These are phyloP conservation scores for Lycium ferocissimum DNA, from an alignment of 257 asterid genomes.

Conservation along the genomic window DNA sequence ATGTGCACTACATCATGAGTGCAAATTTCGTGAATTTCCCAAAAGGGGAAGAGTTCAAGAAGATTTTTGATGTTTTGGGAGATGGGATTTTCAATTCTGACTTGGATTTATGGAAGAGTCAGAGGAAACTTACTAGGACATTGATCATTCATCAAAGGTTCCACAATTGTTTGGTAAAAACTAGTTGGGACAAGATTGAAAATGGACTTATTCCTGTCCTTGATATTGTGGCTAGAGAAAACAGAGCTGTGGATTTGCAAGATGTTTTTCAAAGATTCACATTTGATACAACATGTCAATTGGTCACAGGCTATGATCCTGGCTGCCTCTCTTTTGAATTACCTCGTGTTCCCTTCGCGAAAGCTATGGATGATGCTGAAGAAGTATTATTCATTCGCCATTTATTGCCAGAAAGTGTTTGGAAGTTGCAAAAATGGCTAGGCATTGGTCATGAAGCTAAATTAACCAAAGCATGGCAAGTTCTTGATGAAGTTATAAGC, in stretches of 20 bases:
- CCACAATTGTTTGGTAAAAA: slow-evolving; percentile 40
- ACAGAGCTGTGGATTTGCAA: slow-evolving; percentile 48
- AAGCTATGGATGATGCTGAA: slow-evolving; percentile 65
- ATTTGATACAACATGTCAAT: slow-evolving; percentile 53
- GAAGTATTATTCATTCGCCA: slow-evolving; percentile 62
- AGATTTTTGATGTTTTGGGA: slow-evolving; percentile 59
- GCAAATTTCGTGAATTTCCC: slow-evolving; percentile 54
- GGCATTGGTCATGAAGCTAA: slow-evolving; percentile 54
- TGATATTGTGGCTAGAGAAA: slow-evolving; percentile 34
- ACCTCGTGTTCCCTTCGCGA: slow-evolving; percentile 52
- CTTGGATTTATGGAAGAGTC: slow-evolving; percentile 51
- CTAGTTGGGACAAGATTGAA: slow-evolving; percentile 48
- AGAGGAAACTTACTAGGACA: slow-evolving; percentile 48
- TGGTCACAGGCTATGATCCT: slow-evolving; percentile 60
- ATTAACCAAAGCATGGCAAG: slow-evolving; percentile 37
- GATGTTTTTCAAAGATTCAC: slow-evolving; percentile 60
- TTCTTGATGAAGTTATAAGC: slow-evolving; percentile 48
- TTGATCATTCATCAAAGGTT: slow-evolving; percentile 49
- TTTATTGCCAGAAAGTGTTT: slow-evolving; percentile 45
- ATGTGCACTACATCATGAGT: slow-evolving; percentile 62
- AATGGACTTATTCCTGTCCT: slow-evolving; percentile 52
- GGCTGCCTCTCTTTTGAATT: slow-evolving; percentile 49
- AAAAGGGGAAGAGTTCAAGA: slow-evolving; percentile 56
- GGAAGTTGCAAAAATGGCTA: slow-evolving; percentile 53
- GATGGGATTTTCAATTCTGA: slow-evolving; percentile 67